Base-by-base conservation (phyloP, 805 yeast species). In the Lachancea sp. region DNA sequence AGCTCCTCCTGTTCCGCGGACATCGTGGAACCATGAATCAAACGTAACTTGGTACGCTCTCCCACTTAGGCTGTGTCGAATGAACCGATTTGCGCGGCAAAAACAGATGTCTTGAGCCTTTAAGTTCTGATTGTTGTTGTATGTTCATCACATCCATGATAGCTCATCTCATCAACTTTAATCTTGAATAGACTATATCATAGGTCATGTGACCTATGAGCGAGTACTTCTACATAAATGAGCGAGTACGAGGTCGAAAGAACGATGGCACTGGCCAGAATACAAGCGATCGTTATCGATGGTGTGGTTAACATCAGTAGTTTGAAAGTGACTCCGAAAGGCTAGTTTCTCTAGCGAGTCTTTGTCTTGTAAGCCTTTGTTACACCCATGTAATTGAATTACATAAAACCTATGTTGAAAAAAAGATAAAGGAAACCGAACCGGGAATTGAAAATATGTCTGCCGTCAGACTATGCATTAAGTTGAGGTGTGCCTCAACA, bases 1-100 rank as follows among this genome's bases (percentile, higher is more conserved):
- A 63, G 47, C 27, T 62, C 66, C 15, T 55, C 65, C 36, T 54
- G 52, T n/a, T 56, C 58, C 44, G 50, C 54, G 48, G 58, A 53
- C 58, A 55, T 55, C 19, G 38, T 19, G 3, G 10, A 17, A 3
- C 36, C 31, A 22, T 22, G 8, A 25, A 25, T n/a, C 31, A 3
- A n/a, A 19, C 27, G 19, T n/a, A 31, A 11, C 25, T 27, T 10
- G 27, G 11, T 40, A 13, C 16, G 18, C 18, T 32, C 17, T 8
- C 3, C 16, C 12, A 35, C 26, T 9, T 35, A 8, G 5, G 35
- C 18, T 22, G 8, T 6, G 35, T 10, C 17, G 11, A 32, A 10
- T 17, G 11, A 13, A 32, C 4, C 6, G 18, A 17, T 4, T 32
- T 32, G 19, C 12, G 19, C 18, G 17, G 19, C 19, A 13, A 32